These are phyloP conservation scores for Epichloe uncinata DNA, from an alignment of 2,329 filamentous ascomycete species.

Conservation along the genomic window DNA sequence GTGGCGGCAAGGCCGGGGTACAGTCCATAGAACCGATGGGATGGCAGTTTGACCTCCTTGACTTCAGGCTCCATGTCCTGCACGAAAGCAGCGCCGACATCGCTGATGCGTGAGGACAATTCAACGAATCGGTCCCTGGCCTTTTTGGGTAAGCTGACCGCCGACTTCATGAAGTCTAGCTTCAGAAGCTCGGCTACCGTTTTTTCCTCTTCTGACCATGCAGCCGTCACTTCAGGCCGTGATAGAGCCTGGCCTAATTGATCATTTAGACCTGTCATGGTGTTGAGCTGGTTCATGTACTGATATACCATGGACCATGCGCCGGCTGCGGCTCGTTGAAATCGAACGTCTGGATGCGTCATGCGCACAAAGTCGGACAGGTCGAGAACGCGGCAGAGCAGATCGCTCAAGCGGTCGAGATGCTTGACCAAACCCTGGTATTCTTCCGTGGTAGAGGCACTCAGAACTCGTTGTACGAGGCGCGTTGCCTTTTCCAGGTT, in stretches of 20 bases:
- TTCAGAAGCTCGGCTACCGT: slow-evolving; percentile 69
- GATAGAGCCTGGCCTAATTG: slow-evolving; percentile 60
- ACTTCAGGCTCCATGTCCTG: slow-evolving; percentile 67
- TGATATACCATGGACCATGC: slow-evolving; percentile 91
- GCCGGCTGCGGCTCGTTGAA: slow-evolving; percentile 69
- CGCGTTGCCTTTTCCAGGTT: slow-evolving; percentile 68
- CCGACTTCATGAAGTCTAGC: slow-evolving; percentile 71
- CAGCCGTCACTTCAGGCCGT: slow-evolving; percentile 54
- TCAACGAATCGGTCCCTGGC: slow-evolving; percentile 73
- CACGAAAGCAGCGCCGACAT: slow-evolving; percentile 71
- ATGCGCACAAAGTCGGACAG: slow-evolving; percentile 89
- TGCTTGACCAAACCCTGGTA: slow-evolving; percentile 66
- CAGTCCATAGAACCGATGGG: slow-evolving; percentile 58
- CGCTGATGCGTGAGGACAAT: slow-evolving; percentile 76
- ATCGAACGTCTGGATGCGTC: slow-evolving; percentile 67
- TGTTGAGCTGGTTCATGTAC: slow-evolving; percentile 98
- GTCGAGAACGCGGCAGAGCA: slow-evolving; percentile 91
- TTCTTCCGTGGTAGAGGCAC: slow-evolving; percentile 55
- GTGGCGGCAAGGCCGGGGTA: slow-evolving; percentile 58
- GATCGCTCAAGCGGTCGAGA: slow-evolving; percentile 80
- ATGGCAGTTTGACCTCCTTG: slow-evolving; percentile 49
- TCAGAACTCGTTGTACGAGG: slow-evolving; percentile 65
- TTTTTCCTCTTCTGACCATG: slow-evolving; percentile 78
- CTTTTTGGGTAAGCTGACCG: slow-evolving; percentile 64
- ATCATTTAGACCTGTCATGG: slow-evolving; percentile 69